phyloP scores from a whole-genome alignment of 768 basidiomycete species.

The Hysterangium stoloniferum region DNA sequence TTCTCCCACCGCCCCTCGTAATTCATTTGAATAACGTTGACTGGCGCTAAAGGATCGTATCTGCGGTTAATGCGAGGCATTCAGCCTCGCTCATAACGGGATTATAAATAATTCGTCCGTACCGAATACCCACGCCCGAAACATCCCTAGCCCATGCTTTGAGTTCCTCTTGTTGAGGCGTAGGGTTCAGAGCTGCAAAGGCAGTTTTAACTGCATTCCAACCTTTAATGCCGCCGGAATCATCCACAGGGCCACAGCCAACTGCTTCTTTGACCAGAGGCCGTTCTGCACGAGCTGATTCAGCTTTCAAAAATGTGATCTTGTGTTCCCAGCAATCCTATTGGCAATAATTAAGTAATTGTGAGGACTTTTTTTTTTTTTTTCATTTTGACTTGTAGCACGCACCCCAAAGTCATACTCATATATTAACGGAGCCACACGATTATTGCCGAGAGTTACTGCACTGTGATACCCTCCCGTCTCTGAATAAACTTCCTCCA shows the following conservation, averaged over 20 bases:
- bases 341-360: too few relatives aligned
- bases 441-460: not conserved
- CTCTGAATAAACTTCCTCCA: not conserved
- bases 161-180: not conserved
- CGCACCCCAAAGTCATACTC: conserved; percentile 2
- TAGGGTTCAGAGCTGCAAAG: not conserved
- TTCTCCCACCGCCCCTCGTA: too few relatives aligned
- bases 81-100: too few relatives aligned
- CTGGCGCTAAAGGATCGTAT: not conserved
- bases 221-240: not conserved
- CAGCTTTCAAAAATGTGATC: not conserved
- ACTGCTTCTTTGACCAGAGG: conserved; percentile 1
- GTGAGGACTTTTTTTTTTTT: too few relatives aligned
- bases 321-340: conserved; percentile 4
- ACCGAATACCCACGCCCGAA: not conserved
- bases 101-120: too few relatives aligned
- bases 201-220: not conserved
- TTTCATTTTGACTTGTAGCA: not conserved
- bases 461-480: not conserved
- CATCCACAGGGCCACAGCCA: not conserved
- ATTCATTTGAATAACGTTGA: not conserved
- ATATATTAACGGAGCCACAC: not conserved
- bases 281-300: not conserved
- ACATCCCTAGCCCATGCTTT: not conserved
- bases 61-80: not conserved